Evolutionary conservation across 2,329 filamentous ascomycete species (phyloP).

Genomic region (Dothistroma septosporum): DNA sequence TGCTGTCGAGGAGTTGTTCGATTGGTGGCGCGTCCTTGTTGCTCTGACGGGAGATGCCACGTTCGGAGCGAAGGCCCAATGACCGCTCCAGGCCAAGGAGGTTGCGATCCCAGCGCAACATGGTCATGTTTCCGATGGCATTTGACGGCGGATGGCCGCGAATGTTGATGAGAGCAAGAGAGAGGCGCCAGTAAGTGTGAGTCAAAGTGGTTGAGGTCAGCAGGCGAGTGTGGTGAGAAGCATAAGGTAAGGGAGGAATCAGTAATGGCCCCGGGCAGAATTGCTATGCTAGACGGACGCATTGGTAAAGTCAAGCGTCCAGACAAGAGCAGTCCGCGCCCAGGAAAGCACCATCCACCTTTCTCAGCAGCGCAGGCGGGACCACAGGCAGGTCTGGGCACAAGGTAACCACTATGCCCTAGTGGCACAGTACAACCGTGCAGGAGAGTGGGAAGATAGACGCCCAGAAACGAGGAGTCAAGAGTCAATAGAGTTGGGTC

Average conservation of each 20-base stretch:
- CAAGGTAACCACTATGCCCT: not conserved
- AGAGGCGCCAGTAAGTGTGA: not conserved
- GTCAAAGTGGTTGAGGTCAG: not conserved
- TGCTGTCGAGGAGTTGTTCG: conserved; percentile 10
- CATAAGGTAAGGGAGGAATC: too few relatives aligned
- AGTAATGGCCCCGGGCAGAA: not conserved
- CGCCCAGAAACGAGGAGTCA: not conserved
- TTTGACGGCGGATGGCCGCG: not conserved
- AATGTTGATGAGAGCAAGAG: not conserved
- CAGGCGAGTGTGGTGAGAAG: not conserved
- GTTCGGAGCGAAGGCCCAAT: conserved; percentile 10
- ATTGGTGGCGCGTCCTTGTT: conserved; percentile 12
- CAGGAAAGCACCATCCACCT: not conserved
- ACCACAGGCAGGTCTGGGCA: not conserved
- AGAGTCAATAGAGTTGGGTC: not conserved
- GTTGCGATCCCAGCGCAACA: conserved; percentile 9
- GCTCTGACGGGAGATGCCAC: conserved; percentile 11
- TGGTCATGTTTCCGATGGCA: conserved; percentile 1
- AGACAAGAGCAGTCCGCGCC: not conserved
- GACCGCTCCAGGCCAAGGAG: conserved; percentile 11
- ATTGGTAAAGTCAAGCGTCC: not conserved
- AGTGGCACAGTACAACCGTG: not conserved
- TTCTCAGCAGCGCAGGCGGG: not conserved
- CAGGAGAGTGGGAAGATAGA: not conserved
- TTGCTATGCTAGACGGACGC: not conserved